Percentiles rank a stretch among this genome's conserved stretches.
These are phyloP conservation scores for Seiridium unicorne DNA, from an alignment of 2,329 filamentous ascomycete species.

Conservation along the genomic window DNA sequence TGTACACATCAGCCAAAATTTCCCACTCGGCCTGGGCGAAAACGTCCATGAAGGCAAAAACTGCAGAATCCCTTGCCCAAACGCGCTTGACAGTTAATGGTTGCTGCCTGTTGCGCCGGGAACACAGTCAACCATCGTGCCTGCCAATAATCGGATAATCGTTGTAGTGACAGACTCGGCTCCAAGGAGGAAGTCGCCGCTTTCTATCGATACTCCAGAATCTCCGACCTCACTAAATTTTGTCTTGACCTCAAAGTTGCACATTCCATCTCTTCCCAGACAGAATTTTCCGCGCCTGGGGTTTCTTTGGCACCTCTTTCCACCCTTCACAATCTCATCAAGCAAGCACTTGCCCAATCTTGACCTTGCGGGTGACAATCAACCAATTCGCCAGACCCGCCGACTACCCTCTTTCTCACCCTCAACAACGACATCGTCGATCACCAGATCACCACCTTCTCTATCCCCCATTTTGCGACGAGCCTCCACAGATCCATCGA, in stretches of 20 bases:
- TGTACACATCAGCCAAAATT: too few relatives aligned
- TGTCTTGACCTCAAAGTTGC: background rate
- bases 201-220: background rate
- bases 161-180: background rate
- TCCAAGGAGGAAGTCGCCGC: background rate
- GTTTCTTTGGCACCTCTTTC: background rate
- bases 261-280: background rate
- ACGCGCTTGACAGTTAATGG: too few relatives aligned
- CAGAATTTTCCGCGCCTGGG: background rate
- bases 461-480: conserved; percentile 14
- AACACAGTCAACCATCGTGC: too few relatives aligned
- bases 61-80: too few relatives aligned
- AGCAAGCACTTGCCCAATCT: background rate
- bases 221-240: background rate
- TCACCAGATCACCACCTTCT: background rate
- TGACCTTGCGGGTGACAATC: background rate
- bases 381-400: background rate
- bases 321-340: background rate
- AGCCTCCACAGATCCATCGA: conserved; percentile 21
- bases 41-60: too few relatives aligned
- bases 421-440: conserved; percentile 1
- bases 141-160: too few relatives aligned
- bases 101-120: too few relatives aligned
- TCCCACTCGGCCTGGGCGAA: too few relatives aligned
- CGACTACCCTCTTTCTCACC: background rate